Percentiles rank a stretch among this genome's conserved stretches.
phyloP scores from a whole-genome alignment of 176 grass and related monocot genomes.

The Saccharum spontaneum region DNA sequence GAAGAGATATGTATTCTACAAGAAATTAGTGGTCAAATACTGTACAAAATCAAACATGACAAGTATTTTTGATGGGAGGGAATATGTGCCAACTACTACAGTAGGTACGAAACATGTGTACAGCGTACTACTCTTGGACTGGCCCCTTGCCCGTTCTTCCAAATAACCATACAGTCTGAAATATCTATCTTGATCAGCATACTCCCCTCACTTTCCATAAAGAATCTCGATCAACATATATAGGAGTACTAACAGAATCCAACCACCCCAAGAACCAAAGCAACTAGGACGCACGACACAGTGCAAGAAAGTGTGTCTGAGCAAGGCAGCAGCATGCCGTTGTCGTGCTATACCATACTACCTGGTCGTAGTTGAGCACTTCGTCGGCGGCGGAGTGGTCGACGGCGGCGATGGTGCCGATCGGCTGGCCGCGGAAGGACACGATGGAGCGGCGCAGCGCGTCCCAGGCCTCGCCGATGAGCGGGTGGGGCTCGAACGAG shows the following conservation, averaged over 20 bases:
- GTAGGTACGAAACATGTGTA: not conserved
- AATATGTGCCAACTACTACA: not conserved
- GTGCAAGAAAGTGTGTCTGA: not conserved
- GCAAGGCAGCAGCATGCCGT: constrained; percentile 8
- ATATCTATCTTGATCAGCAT: not conserved
- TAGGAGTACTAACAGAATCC: constrained; percentile 17
- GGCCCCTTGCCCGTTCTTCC: not conserved
- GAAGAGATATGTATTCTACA: not conserved
- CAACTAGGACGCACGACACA: not conserved
- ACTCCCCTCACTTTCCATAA: no score
- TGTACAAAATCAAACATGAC: not conserved
- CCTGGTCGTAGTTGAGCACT: constrained; percentile 96
- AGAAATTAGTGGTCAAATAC: not conserved
- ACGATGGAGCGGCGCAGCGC: constrained; percentile 69
- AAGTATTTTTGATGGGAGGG: not conserved
- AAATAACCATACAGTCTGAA: not conserved
- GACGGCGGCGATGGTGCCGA: constrained; percentile 89
- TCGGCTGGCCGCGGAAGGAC: constrained; percentile 66
- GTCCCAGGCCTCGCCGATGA: constrained; percentile 85
- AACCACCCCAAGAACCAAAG: not conserved
- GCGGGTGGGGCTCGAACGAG: constrained; percentile 81
- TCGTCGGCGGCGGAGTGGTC: constrained; percentile 66
- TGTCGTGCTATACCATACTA: not conserved
- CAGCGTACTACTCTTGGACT: not conserved
- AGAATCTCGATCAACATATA: not conserved